These are phyloP conservation scores for Stemphylium beticola DNA, from an alignment of 2,329 filamentous ascomycete species.

Conservation along the genomic window DNA sequence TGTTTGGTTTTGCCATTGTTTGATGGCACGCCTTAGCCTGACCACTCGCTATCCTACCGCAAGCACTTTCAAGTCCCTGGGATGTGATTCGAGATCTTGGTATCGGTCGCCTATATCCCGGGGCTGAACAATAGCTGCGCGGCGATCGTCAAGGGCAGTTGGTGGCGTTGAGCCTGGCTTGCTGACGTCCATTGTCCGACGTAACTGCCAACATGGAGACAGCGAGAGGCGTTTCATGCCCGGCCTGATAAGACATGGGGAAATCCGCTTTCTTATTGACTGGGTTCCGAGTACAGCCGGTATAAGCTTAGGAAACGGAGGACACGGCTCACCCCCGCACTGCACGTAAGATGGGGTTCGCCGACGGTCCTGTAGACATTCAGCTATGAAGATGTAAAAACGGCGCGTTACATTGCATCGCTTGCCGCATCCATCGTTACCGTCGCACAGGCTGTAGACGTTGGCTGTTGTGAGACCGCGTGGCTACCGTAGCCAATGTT, in stretches of 20 bases:
- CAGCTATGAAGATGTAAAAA: slow-evolving; percentile 1
- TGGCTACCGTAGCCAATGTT: background rate
- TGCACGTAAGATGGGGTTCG: slow-evolving; percentile 4
- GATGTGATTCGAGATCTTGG: background rate
- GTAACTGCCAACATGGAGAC: slow-evolving; percentile 14
- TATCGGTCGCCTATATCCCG: background rate
- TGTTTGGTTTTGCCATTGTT: slow-evolving; percentile 16
- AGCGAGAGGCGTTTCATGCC: slow-evolving; percentile 9
- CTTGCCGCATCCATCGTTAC: slow-evolving; percentile 1
- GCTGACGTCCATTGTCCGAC: slow-evolving; percentile 22
- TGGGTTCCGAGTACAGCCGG: background rate
- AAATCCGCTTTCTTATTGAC: background rate
- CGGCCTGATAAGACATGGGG: slow-evolving; percentile 5
- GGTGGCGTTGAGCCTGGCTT: slow-evolving; percentile 8
- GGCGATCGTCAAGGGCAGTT: slow-evolving; percentile 3
- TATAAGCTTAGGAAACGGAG: background rate
- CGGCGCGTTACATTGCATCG: background rate
- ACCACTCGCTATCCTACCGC: background rate
- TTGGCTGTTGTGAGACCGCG: background rate
- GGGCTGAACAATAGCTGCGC: slow-evolving; percentile 2
- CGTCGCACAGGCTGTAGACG: background rate
- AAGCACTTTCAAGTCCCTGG: background rate
- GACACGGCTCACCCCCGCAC: background rate
- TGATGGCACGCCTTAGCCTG: slow-evolving; percentile 5
- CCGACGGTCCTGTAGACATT: background rate